Evolutionary conservation across 768 basidiomycete genomes (phyloP), one percentile per base, ranked within the genome.

Genomic region (Trametes cingulata): DNA sequence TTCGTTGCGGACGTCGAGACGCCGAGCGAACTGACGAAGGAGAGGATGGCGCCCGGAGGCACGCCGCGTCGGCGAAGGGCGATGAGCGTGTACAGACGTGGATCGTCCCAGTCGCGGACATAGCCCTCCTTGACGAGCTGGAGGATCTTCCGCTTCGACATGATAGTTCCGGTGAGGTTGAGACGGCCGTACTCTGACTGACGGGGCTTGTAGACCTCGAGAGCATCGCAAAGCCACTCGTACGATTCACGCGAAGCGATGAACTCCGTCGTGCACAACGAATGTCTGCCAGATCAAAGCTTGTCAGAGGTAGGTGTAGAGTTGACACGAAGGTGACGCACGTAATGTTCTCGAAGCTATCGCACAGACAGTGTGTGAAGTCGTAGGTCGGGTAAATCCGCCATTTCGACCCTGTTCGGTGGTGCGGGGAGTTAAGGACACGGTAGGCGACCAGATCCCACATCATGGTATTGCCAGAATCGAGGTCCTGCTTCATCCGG

Each of bases 261-360:
- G 73, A 99, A 99, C 73, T 99, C 97, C 39, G 85, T 86, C 0
- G 97, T 99, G 69, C 97, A 99, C 6, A 99, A 80, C 0, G 97
- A 98, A 78, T 99, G 97, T 24, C 96, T 98, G 59, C 15, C 25
- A 22, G 12, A 45, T n/a, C n/a, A n/a, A n/a, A n/a, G n/a, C n/a
- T n/a, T n/a, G n/a, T n/a, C n/a, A n/a, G n/a, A n/a, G n/a, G n/a
- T n/a, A n/a, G n/a, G n/a, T n/a, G n/a, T n/a, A n/a, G n/a, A n/a
- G n/a, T n/a, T n/a, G n/a, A n/a, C n/a, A n/a, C n/a, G n/a, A 6
- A 1, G 0, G 41, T 47, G 6, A 85, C 95, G 73, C 69, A 98
- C 97, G 95, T 93, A 64, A 99, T 98, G 72, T 98, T 97, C 74
- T 99, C 97, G 71, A 99, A 90, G 69, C 95, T 98, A 82, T 99